Base-by-base conservation (phyloP, 2,329 filamentous ascomycete species). In the Chrysoporthe austroafricana region DNA sequence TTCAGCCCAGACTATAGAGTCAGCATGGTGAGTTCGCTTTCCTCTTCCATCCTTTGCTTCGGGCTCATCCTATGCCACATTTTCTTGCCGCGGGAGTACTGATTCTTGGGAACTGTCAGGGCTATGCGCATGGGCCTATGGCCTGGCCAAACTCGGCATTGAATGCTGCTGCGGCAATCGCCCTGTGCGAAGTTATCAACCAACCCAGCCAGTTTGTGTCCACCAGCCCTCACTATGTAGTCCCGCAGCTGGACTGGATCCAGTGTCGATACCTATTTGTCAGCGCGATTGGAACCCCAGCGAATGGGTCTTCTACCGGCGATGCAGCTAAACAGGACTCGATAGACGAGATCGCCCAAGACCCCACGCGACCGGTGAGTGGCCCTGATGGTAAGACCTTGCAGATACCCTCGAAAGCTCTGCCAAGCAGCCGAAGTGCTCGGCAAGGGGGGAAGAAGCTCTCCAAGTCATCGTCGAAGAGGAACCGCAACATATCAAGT, bases 101-200 rank as follows among this genome's bases (percentile, higher is more conserved):
- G 5, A 60, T 21, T 14, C 36, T 18, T 34, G 32, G 14, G 14
- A 39, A 13, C 1, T 34, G 34, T 64, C 44, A 69, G 68, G 58
- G 60, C 32, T 60, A 26, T 57, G 39, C 44, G n/a, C 14, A 18
- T 18, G 70, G 56, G 2, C 3, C 4, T 2, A 32, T 26, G 46
- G 71, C 21, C n/a, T 96, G 94, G 94, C 84, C 86, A 1, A 84
- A 85, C 48, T 96, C 92, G 32, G 79, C 83, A 11, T 80, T 97
- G 43, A 82, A 84, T 13, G 81, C 93, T 34, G 73, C 71, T 0
- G 73, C 73, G 0, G 90, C 90, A 0, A 79, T 97, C 57, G 91
- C 92, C 43, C 80, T 97, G 58, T 96, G 94, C 73, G 94, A 97
- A 76, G 88, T 97, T 57, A 88, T 97, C 73, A 97, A 97, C 74